Evolutionary conservation across 116 monocot genomes (phyloP), one percentile per base, ranked within the genome.

Genomic region (Iris pallida): DNA sequence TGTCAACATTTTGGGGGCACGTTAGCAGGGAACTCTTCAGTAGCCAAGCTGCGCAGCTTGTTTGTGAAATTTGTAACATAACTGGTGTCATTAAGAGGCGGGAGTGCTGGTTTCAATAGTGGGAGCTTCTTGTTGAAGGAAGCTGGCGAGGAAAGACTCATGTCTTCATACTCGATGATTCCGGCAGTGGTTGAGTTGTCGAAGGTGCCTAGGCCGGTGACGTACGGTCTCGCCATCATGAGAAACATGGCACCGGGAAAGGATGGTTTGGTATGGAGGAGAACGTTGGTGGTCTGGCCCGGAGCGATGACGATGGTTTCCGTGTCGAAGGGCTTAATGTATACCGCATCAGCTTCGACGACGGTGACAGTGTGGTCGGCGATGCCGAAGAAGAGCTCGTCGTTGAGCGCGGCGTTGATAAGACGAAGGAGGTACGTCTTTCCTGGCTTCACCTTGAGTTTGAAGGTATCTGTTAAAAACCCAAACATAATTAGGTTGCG

Each of bases 341-440:
- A 80, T 55, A 61, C 46, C 16, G 75, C 80, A 42, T 80, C 80
- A 8, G 55, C 80, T 1, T 80, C 80, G 42, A 80, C 80, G 15
- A 75, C 19, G 54, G 71, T 80, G 59, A 80, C 44, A 5, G 71
- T 71, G 63, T 88, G 88, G 47, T 81, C 88, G 42, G 85, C 88
- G 20, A 88, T 68, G 42, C 85, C 61, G 66, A 88, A 85, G 76
- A 88, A 85, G 73, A 85, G 82, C 71, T 88, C 88, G 53, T 88
- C 85, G 20, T 84, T 84, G 66, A 85, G 72, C 6, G 88, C 88
- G 46, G 88, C 84, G 43, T 88, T 88, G 72, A 88, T 46, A 42
- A 87, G 71, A 7, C 88, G 74, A 19, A 88, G 78, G 10, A 80
- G 65, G 65, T 80, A 80, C 11, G 65, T 61, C 63, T 66, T 75